Evolutionary conservation across 2,329 filamentous ascomycete genomes (phyloP).

Genomic region (Talaromyces sp.): DNA sequence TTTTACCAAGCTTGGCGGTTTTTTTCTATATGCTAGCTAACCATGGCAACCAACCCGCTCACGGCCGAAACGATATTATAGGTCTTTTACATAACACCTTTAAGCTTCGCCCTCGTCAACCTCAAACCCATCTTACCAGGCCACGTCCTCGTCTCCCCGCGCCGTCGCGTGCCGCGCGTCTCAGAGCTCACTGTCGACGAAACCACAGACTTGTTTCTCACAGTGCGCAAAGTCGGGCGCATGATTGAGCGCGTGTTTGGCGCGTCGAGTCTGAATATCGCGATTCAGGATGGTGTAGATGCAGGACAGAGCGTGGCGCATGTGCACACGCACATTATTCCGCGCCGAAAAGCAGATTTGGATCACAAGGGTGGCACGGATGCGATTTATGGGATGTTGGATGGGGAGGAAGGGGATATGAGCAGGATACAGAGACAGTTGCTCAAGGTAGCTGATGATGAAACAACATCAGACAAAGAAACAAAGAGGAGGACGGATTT

Average conservation of each 20-base stretch:
- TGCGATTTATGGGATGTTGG: conserved; percentile 76
- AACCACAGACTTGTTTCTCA: conserved; percentile 79
- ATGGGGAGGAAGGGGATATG: conserved; percentile 79
- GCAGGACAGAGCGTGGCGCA: conserved; percentile 93
- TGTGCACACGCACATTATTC: conserved; percentile 89
- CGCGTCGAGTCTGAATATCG: conserved; percentile 81
- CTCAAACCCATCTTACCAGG: conserved; percentile 90
- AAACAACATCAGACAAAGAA: conserved; percentile 13
- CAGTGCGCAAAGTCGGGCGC: conserved; percentile 74
- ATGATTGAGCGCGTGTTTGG: conserved; percentile 63
- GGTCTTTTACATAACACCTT: conserved; percentile 80
- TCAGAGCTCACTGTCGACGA: conserved; percentile 68
- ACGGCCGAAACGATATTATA: conserved; percentile 33
- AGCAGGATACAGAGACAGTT: conserved; percentile 63
- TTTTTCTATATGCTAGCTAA: neutral
- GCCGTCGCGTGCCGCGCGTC: conserved; percentile 64
- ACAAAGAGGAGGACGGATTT: conserved; percentile 53
- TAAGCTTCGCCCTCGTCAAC: conserved; percentile 87
- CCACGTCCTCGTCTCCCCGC: conserved; percentile 85
- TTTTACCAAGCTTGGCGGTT: neutral
- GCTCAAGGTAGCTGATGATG: conserved; percentile 14
- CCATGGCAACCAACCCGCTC: neutral
- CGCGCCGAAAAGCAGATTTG: conserved; percentile 58
- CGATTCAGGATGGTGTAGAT: conserved; percentile 86
- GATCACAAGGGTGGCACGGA: conserved; percentile 59